Percentiles rank a stretch among this genome's conserved stretches.
phyloP scores from a whole-genome alignment of 202 grass and related monocot genomes.

The Saccharum hybrid region DNA sequence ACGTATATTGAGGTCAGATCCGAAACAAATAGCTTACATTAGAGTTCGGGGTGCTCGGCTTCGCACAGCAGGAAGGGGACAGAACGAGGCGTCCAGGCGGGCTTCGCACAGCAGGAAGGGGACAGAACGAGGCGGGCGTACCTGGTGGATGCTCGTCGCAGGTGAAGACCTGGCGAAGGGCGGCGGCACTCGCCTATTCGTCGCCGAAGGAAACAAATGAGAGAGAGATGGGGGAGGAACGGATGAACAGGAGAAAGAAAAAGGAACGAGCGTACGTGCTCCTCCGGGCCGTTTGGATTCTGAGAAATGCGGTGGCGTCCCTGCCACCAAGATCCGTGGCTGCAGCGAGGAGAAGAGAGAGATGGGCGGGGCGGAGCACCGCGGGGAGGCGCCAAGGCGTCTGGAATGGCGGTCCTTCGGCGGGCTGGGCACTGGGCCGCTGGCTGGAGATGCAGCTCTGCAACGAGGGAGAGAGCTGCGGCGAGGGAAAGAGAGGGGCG shows the following conservation, averaged over 20 bases:
- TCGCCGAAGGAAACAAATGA: neutral
- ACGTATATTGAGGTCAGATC: slow-evolving; percentile 2
- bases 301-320: neutral
- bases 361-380: neutral
- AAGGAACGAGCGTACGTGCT: neutral
- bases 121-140: neutral
- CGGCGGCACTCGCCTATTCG: neutral
- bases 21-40: slow-evolving; percentile 13
- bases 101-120: no score
- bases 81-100: no score
- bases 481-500: neutral
- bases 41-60: neutral
- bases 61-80: neutral
- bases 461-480: neutral
- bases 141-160: neutral
- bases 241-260: neutral
- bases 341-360: neutral
- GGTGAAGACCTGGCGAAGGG: neutral
- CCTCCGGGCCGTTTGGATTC: neutral
- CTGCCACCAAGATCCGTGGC: slow-evolving; percentile 1
- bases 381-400: neutral
- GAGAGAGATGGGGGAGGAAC: neutral
- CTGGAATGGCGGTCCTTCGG: neutral
- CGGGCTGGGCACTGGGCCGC: neutral
- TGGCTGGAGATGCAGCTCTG: neutral